Base-by-base conservation (phyloP, 1,139 yeast genomes). In the Lodderomyces pseudojiufengensis region DNA sequence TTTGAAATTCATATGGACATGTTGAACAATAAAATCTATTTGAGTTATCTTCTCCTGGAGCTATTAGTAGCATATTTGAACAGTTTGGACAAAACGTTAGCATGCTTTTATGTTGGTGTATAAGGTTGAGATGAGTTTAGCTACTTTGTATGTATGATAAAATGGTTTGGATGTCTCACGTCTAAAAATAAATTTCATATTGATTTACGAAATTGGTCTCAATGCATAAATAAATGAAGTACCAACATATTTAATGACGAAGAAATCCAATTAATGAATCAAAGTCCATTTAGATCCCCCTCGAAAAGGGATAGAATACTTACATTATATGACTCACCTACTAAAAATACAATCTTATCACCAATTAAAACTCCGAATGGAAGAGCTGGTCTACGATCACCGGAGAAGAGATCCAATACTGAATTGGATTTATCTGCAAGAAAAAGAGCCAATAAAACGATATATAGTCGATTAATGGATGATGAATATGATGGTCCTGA, bases 11-110 rank as follows among this genome's bases (percentile, higher is more conserved):
- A 51, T 92, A 92, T 0, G 97, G 97, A 56, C 98, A 92, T 1
- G 97, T 87, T 7, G 88, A 80, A 59, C 98, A 92, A 47, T 84
- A 81, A 51, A 92, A 81, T 37, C 80, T 63, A 43, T 70, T 70
- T 39, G 64, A 54, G 11, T 65, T 67, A 39, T 63, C 72, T 16
- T 64, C 70, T 8, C 70, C 72, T 20, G 57, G 65, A 2, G 48
- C 37, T 35, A 70, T 59, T 45, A 84, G 72, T 31, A 90, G 73
- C 95, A 90, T 84, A 52, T 90, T 90, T 18, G 95, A 80, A 61
- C 97, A 90, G 54, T 82, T 76, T 3, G 97, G 97, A 52, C 97
- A 90, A 59, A 90, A 90, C 1, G 97, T 85, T 42, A 90, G 70
- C 97, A 90, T 90, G 16, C n/a, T n/a, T n/a, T n/a, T n/a, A n/a